Evolutionary conservation across 805 yeast genomes (phyloP).

Genomic region (Teunomyces barrocoloradensis): DNA sequence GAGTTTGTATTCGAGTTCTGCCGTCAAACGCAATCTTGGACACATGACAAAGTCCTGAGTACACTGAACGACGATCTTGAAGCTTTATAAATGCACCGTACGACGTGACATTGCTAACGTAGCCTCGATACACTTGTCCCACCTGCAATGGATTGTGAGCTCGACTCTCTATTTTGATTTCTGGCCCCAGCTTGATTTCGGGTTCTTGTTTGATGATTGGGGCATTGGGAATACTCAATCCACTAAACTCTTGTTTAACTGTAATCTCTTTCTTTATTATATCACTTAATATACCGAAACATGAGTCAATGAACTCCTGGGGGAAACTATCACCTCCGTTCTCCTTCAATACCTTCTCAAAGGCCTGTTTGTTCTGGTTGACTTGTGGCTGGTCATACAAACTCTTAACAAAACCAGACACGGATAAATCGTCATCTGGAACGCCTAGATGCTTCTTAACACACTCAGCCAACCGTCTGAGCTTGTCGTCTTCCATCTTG

Average conservation of each 20-base stretch:
- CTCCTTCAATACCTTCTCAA: slow-evolving; percentile 18
- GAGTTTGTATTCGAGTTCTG: slow-evolving; percentile 49
- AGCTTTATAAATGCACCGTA: slow-evolving; percentile 81
- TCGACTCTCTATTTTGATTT: background rate
- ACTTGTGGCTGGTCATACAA: slow-evolving; percentile 18
- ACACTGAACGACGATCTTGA: slow-evolving; percentile 18
- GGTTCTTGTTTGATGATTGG: slow-evolving; percentile 8
- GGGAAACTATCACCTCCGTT: slow-evolving; percentile 45
- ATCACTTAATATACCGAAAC: slow-evolving; percentile 14
- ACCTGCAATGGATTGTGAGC: slow-evolving; percentile 23
- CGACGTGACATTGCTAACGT: slow-evolving; percentile 53
- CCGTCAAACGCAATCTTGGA: slow-evolving; percentile 57
- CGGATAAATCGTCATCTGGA: slow-evolving; percentile 20
- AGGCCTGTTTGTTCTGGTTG: slow-evolving; percentile 5
- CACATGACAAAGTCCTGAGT: slow-evolving; percentile 73
- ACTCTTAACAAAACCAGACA: slow-evolving; percentile 27
- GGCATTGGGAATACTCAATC: slow-evolving; percentile 16
- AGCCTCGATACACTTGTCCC: slow-evolving; percentile 58
- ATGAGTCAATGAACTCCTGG: slow-evolving; percentile 22
- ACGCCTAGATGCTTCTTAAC: slow-evolving; percentile 17
- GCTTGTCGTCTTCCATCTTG: background rate
- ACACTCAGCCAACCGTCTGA: background rate
- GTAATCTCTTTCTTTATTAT: background rate
- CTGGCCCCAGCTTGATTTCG: slow-evolving; percentile 6
- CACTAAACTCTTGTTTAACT: slow-evolving; percentile 5